Evolutionary conservation across 345 rosid species (phyloP), one percentile per base, ranked within the genome.

Genomic region (Brassica carinata): DNA sequence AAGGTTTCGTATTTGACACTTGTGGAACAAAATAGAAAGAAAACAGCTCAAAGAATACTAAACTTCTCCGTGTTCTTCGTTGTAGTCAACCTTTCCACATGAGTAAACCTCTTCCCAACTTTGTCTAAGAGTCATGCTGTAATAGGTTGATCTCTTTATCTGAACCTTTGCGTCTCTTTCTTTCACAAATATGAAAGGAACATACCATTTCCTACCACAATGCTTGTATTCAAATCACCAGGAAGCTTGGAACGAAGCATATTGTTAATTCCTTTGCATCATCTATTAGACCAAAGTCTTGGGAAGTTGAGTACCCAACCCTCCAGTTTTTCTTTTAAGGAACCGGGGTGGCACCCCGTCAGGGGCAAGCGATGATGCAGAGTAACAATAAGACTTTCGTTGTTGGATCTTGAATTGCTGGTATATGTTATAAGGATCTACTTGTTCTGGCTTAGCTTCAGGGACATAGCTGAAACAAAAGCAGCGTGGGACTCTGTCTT

Each of bases 181-280:
- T 34, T 71, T 89, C 10, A 90, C 70, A 17, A 89, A 89, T 79
- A 92, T 66, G 81, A 89, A 92, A 13, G 93, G 97, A 8, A 87
- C 89, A 45, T 88, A 92, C 97, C 92, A 92, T 76, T 77, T 87
- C 8, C 97, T 7, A 89, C 87, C 5, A 72, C 71, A n/a, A 76
- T 55, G 40, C 61, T 13, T 55, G 89, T 84, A 6, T 68, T 69
- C 4, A 62, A 29, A 38, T 13, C 45, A 62, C 68, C 72, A 1
- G 93, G 93, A 72, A 89, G 88, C 73, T 74, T 80, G 0, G 76
- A 40, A 5, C 93, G 85, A 58, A 69, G 81, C n/a, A 77, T 8
- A 7, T 23, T 5, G 61, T 55, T 17, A 7, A 55, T 55, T 55
- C 61, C 26, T 55, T 55, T 55, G 61, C 61, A 55, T 55, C 61